phyloP scores from a whole-genome alignment of 768 basidiomycete species.

The Auriscalpium vulgare region DNA sequence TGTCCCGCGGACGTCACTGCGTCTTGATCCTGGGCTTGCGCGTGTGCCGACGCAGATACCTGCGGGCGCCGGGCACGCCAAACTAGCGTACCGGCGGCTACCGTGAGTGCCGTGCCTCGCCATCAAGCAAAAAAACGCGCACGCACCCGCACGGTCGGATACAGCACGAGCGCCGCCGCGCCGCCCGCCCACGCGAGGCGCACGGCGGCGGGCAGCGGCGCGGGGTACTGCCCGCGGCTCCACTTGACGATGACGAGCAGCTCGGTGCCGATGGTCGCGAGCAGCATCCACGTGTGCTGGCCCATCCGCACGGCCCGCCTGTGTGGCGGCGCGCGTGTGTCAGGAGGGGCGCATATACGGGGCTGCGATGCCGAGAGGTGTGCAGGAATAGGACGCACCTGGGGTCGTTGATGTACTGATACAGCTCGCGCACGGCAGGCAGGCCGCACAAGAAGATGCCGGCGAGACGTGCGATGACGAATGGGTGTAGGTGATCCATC shows the following conservation, averaged over 20 bases:
- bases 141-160: slow-evolving; percentile 62
- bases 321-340: slow-evolving; percentile 1
- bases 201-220: slow-evolving; percentile 54
- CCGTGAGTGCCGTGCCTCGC: neutral
- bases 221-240: slow-evolving; percentile 63
- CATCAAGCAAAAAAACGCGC: neutral
- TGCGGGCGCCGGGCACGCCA: slow-evolving; percentile 14
- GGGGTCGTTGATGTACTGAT: slow-evolving; percentile 76
- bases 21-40: slow-evolving; percentile 7
- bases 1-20: slow-evolving; percentile 1
- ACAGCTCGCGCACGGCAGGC: slow-evolving; percentile 77
- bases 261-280: slow-evolving; percentile 82
- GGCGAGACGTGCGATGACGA: slow-evolving; percentile 63
- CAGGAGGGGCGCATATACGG: neutral
- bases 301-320: slow-evolving; percentile 86
- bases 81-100: slow-evolving; percentile 10
- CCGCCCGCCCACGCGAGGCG: slow-evolving; percentile 63
- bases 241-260: slow-evolving; percentile 76
- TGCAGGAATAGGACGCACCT: slow-evolving; percentile 39
- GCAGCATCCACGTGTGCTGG: slow-evolving; percentile 79
- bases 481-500: slow-evolving; percentile 89
- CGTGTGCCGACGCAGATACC: slow-evolving; percentile 8
- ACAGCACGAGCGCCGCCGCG: slow-evolving; percentile 50
- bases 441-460: slow-evolving; percentile 82
- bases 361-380: slow-evolving; percentile 2